Base-by-base conservation (phyloP, 495 filamentous ascomycete genomes). In the Pseudomonodictys pantanalensis region DNA sequence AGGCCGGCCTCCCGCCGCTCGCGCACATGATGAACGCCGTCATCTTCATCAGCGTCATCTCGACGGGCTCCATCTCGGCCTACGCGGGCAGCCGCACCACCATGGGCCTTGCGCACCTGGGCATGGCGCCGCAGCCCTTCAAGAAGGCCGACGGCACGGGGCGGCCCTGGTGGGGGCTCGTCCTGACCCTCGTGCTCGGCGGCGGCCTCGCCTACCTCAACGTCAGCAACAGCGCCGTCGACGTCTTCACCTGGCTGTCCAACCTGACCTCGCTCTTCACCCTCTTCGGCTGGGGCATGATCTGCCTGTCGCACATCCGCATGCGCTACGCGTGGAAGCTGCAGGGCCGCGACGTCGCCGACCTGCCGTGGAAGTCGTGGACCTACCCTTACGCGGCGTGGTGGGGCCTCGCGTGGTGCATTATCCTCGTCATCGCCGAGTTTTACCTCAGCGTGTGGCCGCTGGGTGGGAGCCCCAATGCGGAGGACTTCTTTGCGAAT, bases 211-310 rank as follows among this genome's bases (percentile, higher is more conserved):
- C 61, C 29, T 70, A 68, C 42, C 65, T 69, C 33, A 69, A 69
- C 52, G 65, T 68, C 22, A 58, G 35, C 42, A 53, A 64, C 35
- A 62, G 30, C 26, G 56, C 42, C 25, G 41, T 56, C 8, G 45
- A 55, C 17, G 64, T 65, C 48, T 67, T 67, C 60, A 52, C 41
- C 60, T 67, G 65, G 67, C 45, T 68, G 33, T 62, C 65, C 26
- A 65, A 62, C 39, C 57, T 65, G 17, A 69, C 66, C n/a, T 68
- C 65, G 8, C 65, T 68, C 24, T 62, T 57, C 57, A 65, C 62
- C 10, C 52, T 68, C n/a, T 69, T 66, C 43, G 64, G 62, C 23
- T 70, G 65, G 65, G 65, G 58, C 39, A 60, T 70, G 68, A 70
- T 70, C 28, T 70, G 65, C 39, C 56, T 68, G 0, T 59, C 62